A percentile compares a stretch with the other conserved stretches of the same genome.
phyloP scores from a whole-genome alignment of 805 yeast species.

The Kluyveromyces wickerhamii region DNA sequence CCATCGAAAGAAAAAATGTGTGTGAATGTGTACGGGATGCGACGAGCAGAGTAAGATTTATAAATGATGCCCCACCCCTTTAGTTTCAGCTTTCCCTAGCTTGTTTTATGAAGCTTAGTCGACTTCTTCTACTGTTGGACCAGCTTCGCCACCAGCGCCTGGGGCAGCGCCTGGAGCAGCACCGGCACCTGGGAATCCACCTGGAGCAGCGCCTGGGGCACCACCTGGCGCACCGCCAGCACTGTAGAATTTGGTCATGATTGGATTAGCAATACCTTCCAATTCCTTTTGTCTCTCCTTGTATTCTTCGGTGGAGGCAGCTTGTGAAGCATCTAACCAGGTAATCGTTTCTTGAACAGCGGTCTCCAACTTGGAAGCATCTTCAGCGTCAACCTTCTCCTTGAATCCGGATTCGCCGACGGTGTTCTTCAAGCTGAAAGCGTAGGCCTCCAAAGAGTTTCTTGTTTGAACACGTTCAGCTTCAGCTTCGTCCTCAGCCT shows the following conservation, averaged over 20 bases:
- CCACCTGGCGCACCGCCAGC: conserved; percentile 79
- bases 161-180: conserved; percentile 42
- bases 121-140: conserved; percentile 80
- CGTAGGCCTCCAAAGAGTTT: conserved; percentile 92
- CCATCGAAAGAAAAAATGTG: too few species aligned
- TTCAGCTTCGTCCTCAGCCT: conserved; percentile 94
- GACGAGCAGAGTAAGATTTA: too few species aligned
- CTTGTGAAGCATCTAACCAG: conserved; percentile 91
- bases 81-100: too few species aligned
- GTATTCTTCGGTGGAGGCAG: conserved; percentile 89
- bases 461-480: conserved; percentile 86
- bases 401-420: conserved; percentile 66
- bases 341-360: conserved; percentile 79
- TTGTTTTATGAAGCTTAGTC: conserved; percentile 44
- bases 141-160: conserved; percentile 38
- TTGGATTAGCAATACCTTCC: conserved; percentile 92
- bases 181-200: conserved; percentile 21
- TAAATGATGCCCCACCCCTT: too few species aligned
- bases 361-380: conserved; percentile 59
- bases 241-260: conserved; percentile 94
- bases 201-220: conserved; percentile 47
- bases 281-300: conserved; percentile 91
- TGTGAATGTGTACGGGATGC: too few species aligned
- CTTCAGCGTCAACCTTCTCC: conserved; percentile 69
- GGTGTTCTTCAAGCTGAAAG: conserved; percentile 86